Base-by-base conservation (phyloP, 2,329 filamentous ascomycete species). In the Sarocladiaceae sp. region DNA sequence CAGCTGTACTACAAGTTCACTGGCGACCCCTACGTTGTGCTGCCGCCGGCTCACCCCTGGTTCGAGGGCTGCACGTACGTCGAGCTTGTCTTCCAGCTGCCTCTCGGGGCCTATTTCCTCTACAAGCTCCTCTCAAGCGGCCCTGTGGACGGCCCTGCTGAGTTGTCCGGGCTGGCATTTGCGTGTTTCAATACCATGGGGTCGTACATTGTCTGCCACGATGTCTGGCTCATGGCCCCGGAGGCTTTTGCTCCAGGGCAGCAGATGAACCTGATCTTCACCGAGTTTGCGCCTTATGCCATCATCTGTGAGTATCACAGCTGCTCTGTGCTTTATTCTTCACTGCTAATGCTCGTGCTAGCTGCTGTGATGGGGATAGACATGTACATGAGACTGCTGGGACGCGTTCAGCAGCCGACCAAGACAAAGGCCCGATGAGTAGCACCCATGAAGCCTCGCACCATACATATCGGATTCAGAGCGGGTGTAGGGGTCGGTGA, bases 381-480 rank as follows among this genome's bases (percentile, higher is more conserved):
- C 51, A 80, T 80, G 76, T 76, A 70, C 41, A 41, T 55, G 27
- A 66, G 77, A n/a, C 59, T 80, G 1, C 54, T 75, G 7, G 58
- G 52, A 6, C 69, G 76, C 7, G 57, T 73, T 12, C 58, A 63
- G 27, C 51, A 47, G 5, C 50, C 45, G 0, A 53, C 33, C 26
- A 62, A 56, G 46, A 64, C 68, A 53, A 77, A 76, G 58, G 57
- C 50, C 13, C 65, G 67, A 50, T 72, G 54, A 49, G 35, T 45
- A 16, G 21, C 33, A 18, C 3, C 45, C 26, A 12, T 20, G 11
- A n/a, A 35, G 11, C n/a, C 31, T 9, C 31, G 31, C n/a, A n/a
- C n/a, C n/a, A n/a, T n/a, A n/a, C n/a, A n/a, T n/a, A n/a, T n/a
- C n/a, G n/a, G n/a, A n/a, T n/a, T n/a, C n/a, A n/a, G n/a, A n/a